Evolutionary conservation across 2,329 filamentous ascomycete genomes (phyloP), one percentile per base, ranked within the genome.

Genomic region (Periconia sp.): DNA sequence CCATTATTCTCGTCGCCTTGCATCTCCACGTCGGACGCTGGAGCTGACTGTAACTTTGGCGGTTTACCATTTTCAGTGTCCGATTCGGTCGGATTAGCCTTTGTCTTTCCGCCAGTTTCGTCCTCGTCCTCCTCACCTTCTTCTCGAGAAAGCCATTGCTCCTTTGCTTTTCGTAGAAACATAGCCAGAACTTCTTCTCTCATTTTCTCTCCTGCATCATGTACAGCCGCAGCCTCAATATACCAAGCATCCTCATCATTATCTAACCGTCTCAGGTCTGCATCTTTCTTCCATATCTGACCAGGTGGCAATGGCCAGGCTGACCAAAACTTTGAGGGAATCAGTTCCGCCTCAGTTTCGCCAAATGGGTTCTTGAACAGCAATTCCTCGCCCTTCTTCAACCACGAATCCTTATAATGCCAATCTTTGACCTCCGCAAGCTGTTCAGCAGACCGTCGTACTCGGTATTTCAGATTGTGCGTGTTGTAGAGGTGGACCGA

Each of bases 401-500:
- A 57, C 76, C 77, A 80, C 9, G 53, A 56, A 30, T 72, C 68
- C 55, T 76, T 79, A 54, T 62, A 76, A 53, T 73, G 71, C 75
- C 74, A 77, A 31, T 60, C 58, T 41, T 60, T 60, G 17, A 68
- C 14, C 2, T 33, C 51, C 14, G 50, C 55, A 5, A 65, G 45
- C 11, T 63, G 55, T 20, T 57, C 49, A 1, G 43, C 31, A 23
- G 64, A 56, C 15, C 59, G 55, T 35, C 62, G 60, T 41, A 64
- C 53, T n/a, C 81, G 76, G 35, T 76, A 74, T 70, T 88, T 91
- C 50, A 95, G 76, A 35, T 82, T 82, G 74, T 88, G 88, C 0
- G 88, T 81, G 71, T 94, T 91, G 75, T 90, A 96, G 6, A 97
- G 77, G 74, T 96, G 92, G 43, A 87, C 75, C 0, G 84, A 80